A percentile compares a stretch with the other conserved stretches of the same genome.
These are phyloP conservation scores for Polygonum aviculare DNA, from an alignment of 148 eudicot genomes.

Conservation along the genomic window DNA sequence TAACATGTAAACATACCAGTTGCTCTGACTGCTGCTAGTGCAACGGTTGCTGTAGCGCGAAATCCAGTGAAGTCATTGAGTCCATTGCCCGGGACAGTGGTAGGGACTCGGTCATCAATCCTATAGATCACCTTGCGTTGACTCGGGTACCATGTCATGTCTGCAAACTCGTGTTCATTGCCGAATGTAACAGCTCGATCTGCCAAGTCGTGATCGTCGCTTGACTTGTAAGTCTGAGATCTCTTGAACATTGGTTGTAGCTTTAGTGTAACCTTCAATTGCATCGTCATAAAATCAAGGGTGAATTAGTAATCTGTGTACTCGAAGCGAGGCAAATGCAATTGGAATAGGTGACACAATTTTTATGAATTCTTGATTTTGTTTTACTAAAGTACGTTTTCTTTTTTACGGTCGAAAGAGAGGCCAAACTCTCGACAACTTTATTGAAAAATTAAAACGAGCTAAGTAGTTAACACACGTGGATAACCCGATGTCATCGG, in stretches of 20 bases:
- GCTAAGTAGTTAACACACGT: no score
- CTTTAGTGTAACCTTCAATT: constrained; percentile 47
- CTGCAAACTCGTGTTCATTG: constrained; percentile 54
- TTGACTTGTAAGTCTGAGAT: constrained; percentile 25
- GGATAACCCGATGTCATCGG: no score
- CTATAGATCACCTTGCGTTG: constrained; percentile 39
- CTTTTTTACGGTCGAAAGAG: no score
- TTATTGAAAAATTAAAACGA: no score
- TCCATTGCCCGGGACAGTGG: constrained; percentile 36
- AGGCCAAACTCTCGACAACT: no score
- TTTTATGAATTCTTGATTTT: no score
- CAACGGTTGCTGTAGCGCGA: constrained; percentile 30
- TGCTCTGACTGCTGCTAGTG: constrained; percentile 27
- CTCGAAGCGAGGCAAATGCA: no score
- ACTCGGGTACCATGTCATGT: constrained; percentile 62
- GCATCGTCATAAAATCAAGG: not conserved
- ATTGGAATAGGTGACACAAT: no score
- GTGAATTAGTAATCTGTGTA: no score
- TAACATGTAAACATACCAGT: constrained; percentile 18
- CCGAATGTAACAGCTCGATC: constrained; percentile 42
- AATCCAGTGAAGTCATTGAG: constrained; percentile 37
- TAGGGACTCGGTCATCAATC: constrained; percentile 50
- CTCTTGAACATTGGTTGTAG: constrained; percentile 61
- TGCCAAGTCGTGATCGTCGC: constrained; percentile 37
- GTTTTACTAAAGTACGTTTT: no score